A percentile compares a stretch with the other conserved stretches of the same genome.
Conservation (phyloP, 202 grass and related monocot species). For the Eragrostis tef region DNA sequence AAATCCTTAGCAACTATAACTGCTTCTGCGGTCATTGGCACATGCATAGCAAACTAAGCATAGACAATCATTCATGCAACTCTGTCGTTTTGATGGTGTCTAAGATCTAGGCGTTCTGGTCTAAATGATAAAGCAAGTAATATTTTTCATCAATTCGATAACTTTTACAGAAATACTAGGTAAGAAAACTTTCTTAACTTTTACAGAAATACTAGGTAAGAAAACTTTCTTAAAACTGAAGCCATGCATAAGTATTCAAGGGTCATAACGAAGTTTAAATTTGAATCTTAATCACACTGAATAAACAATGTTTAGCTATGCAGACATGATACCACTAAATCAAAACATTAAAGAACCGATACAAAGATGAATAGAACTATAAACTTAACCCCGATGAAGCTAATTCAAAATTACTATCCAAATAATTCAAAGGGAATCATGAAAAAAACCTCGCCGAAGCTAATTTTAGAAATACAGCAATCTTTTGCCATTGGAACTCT, state of each 20-base stretch:
- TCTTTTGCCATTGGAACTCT: slow-evolving; percentile 83
- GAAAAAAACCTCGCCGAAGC: slow-evolving; percentile 61
- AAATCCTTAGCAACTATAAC: slow-evolving; percentile 14
- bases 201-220: neutral
- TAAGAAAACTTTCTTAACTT: neutral
- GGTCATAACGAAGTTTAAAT: neutral
- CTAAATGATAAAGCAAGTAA: neutral
- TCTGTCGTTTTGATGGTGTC: neutral
- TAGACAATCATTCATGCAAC: slow-evolving; percentile 11
- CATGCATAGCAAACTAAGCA: neutral
- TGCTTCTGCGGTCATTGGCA: slow-evolving; percentile 1
- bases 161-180: neutral
- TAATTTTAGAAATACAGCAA: slow-evolving; percentile 70
- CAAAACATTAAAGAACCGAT: neutral
- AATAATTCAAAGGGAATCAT: slow-evolving; percentile 38
- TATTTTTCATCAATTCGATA: neutral
- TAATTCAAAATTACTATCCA: slow-evolving; percentile 28
- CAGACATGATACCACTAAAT: neutral
- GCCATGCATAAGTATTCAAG: neutral
- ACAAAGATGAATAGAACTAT: slow-evolving; percentile 23
- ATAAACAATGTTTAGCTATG: slow-evolving; percentile 28
- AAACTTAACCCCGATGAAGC: slow-evolving; percentile 52
- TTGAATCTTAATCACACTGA: slow-evolving; percentile 10
- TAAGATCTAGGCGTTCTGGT: neutral
- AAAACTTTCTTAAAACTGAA: neutral